phyloP scores from a whole-genome alignment of 768 basidiomycete species.

The Naganishia onofrii region DNA sequence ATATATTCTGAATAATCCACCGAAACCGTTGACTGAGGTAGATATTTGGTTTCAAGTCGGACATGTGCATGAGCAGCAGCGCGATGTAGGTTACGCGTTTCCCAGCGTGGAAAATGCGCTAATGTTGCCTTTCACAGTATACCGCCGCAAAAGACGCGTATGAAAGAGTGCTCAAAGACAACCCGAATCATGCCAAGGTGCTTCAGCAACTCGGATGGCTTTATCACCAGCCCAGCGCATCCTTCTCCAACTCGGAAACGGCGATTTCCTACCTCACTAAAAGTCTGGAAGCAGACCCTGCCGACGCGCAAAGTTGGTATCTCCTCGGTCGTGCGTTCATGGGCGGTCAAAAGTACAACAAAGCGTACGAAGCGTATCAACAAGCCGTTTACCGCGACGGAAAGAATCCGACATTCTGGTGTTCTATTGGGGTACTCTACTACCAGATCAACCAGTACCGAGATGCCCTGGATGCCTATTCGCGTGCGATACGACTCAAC shows the following conservation, averaged over 20 bases:
- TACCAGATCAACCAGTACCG: slow-evolving; percentile 99
- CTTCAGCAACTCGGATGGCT: slow-evolving; percentile 97
- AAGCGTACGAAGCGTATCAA: slow-evolving; percentile 98
- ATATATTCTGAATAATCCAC: slow-evolving; percentile 91
- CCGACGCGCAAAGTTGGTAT: slow-evolving; percentile 98
- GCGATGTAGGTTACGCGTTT: slow-evolving; percentile 66
- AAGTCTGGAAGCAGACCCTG: slow-evolving; percentile 88
- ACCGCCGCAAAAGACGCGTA: slow-evolving; percentile 89
- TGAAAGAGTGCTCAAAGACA: slow-evolving; percentile 88
- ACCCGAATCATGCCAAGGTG: slow-evolving; percentile 92
- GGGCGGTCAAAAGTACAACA: slow-evolving; percentile 98
- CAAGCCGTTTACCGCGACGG: slow-evolving; percentile 99
- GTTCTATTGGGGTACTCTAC: slow-evolving; percentile 96
- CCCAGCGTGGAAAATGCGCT: neutral
- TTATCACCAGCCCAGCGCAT: slow-evolving; percentile 90
- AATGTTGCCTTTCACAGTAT: slow-evolving; percentile 59
- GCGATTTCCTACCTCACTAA: slow-evolving; percentile 92
- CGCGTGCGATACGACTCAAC: slow-evolving; percentile 96
- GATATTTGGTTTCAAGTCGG: slow-evolving; percentile 99
- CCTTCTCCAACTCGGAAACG: slow-evolving; percentile 92
- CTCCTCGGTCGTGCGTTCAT: slow-evolving; percentile 96
- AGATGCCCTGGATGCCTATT: slow-evolving; percentile 97
- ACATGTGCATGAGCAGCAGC: slow-evolving; percentile 95
- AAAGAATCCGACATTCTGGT: slow-evolving; percentile 99
- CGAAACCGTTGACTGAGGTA: slow-evolving; percentile 88